These are phyloP conservation scores for Sugiyamaella mastotermitis DNA, from an alignment of 805 yeast genomes.

Conservation along the genomic window DNA sequence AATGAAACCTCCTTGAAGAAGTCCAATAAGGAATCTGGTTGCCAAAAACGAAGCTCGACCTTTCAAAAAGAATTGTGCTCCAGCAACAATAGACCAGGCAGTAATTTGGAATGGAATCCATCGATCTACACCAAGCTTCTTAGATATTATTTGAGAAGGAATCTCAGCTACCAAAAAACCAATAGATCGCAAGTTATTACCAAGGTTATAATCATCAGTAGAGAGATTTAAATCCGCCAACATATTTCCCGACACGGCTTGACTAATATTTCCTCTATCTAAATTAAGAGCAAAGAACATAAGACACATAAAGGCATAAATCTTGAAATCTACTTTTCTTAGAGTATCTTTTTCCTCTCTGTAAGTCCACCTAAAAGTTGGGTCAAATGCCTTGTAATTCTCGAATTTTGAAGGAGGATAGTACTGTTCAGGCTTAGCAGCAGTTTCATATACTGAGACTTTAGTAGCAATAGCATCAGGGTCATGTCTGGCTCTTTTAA, in stretches of 20 bases:
- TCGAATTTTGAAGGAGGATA: conserved; percentile 1
- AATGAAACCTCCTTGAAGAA: conserved; percentile 58
- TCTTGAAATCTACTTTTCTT: conserved; percentile 47
- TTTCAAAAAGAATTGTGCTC: conserved; percentile 41
- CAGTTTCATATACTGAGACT: conserved; percentile 3
- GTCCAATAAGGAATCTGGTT: conserved; percentile 48
- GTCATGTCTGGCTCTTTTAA: too few species aligned
- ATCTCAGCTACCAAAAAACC: conserved; percentile 53
- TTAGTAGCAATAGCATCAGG: conserved; percentile 5
- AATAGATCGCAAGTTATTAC: conserved; percentile 47
- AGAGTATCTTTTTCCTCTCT: conserved; percentile 42
- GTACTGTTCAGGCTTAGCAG: conserved; percentile 3
- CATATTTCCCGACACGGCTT: conserved; percentile 53
- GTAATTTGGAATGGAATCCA: conserved; percentile 57
- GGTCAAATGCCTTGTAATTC: conserved; percentile 37
- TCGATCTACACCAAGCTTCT: conserved; percentile 54
- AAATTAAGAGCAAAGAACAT: conserved; percentile 52
- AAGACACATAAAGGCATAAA: conserved; percentile 47
- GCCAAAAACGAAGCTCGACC: conserved; percentile 39
- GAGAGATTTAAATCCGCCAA: conserved; percentile 43
- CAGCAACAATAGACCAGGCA: conserved; percentile 50
- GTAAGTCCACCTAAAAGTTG: conserved; percentile 43
- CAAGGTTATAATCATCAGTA: conserved; percentile 53
- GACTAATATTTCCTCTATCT: conserved; percentile 49
- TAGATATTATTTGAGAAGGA: conserved; percentile 63